A percentile compares a stretch with the other conserved stretches of the same genome.
These are phyloP conservation scores for Orbilia ellipsospora DNA, from an alignment of 2,329 filamentous ascomycete genomes.

Conservation along the genomic window DNA sequence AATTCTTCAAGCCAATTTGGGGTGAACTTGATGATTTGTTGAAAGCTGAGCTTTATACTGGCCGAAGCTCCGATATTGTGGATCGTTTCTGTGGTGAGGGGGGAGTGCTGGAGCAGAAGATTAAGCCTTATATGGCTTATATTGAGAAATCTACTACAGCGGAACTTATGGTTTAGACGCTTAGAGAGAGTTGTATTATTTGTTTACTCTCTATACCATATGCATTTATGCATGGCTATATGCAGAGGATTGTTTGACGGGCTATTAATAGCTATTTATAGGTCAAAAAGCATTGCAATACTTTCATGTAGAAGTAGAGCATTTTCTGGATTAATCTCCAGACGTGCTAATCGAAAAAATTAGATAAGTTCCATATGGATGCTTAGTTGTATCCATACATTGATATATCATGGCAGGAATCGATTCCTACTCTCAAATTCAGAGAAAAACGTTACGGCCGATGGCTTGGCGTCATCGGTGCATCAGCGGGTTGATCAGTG, in stretches of 20 bases:
- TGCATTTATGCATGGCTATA: neutral
- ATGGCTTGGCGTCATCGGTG: too few species aligned
- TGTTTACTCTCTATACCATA: neutral
- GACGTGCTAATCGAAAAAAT: too few species aligned
- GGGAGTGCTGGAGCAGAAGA: slow-evolving; percentile 13
- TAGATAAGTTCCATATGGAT: too few species aligned
- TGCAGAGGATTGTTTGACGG: too few species aligned
- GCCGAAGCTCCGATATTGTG: slow-evolving; percentile 26
- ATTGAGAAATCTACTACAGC: slow-evolving; percentile 19
- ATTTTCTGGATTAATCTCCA: too few species aligned
- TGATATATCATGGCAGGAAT: too few species aligned
- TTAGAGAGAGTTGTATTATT: neutral
- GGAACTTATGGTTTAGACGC: slow-evolving; percentile 16
- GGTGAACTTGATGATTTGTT: slow-evolving; percentile 75
- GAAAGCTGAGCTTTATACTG: slow-evolving; percentile 66
- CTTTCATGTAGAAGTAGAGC: too few species aligned
- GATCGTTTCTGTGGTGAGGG: slow-evolving; percentile 25
- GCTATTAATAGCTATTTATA: too few species aligned
- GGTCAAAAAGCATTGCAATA: too few species aligned
- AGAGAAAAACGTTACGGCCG: too few species aligned
- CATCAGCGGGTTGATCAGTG: neutral
- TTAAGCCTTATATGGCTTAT: slow-evolving; percentile 19
- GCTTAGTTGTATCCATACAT: too few species aligned
- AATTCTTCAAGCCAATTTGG: slow-evolving; percentile 80
- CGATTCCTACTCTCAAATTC: too few species aligned